A percentile compares a stretch with the other conserved stretches of the same genome.
These are phyloP conservation scores for Leccinum olivaceopallidum DNA, from an alignment of 768 basidiomycete species.

Conservation along the genomic window DNA sequence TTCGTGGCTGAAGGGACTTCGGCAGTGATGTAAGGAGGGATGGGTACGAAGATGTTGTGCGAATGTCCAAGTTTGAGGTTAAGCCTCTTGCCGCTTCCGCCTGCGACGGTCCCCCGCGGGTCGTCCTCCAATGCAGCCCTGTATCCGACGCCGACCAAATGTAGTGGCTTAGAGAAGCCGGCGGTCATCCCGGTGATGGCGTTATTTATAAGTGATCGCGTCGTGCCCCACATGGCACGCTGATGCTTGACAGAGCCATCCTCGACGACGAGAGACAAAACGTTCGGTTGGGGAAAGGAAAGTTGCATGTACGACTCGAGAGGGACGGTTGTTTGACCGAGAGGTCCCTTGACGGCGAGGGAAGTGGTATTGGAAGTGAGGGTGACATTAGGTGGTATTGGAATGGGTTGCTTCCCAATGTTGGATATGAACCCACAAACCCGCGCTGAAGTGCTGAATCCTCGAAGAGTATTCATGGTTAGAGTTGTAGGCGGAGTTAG, in stretches of 20 bases:
- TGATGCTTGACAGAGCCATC: conserved; percentile 73
- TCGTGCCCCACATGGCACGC: conserved; percentile 94
- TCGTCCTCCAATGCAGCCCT: conserved; percentile 84
- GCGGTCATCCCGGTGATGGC: conserved; percentile 88
- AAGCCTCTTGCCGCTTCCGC: conserved; percentile 64
- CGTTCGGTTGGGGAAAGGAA: conserved; percentile 33
- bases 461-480: conserved; percentile 29
- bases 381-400: conserved; percentile 49
- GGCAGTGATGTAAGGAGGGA: conserved; percentile 80
- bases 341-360: conserved; percentile 58
- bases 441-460: conserved; percentile 52
- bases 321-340: conserved; percentile 49
- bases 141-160: conserved; percentile 95
- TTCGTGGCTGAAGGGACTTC: conserved; percentile 83
- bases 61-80: conserved; percentile 94
- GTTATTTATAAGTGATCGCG: conserved; percentile 85
- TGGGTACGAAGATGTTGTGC: conserved; percentile 79
- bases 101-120: conserved; percentile 58
- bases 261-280: conserved; percentile 45
- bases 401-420: conserved; percentile 61
- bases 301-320: conserved; percentile 49
- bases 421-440: conserved; percentile 53
- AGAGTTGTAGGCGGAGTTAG: not conserved
- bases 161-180: conserved; percentile 81
- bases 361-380: conserved; percentile 37